These are phyloP conservation scores for Tritrichomonas musculus DNA, from an alignment of 208 protist genomes.

Conservation along the genomic window DNA sequence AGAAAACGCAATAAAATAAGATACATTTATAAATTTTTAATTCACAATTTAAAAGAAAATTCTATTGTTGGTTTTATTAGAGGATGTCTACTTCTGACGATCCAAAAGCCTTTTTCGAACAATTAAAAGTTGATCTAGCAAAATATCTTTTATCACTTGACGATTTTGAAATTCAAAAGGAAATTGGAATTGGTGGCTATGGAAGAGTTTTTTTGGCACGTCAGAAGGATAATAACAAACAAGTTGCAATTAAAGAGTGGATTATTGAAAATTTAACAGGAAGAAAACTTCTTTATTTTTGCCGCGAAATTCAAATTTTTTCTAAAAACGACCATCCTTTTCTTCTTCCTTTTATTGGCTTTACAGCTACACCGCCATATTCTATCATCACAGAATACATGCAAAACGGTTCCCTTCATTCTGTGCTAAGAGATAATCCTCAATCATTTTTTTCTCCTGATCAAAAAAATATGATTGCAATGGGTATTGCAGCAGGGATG, in stretches of 20 bases:
- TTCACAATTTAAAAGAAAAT: too few relatives aligned
- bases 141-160: conserved; percentile 38
- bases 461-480: neutral
- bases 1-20: too few relatives aligned
- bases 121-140: too few relatives aligned
- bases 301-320: neutral
- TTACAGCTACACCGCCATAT: neutral
- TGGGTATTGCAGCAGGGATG: neutral
- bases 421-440: neutral
- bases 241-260: conserved; percentile 85
- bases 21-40: too few relatives aligned
- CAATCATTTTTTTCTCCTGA: neutral
- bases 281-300: neutral
- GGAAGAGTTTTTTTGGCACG: conserved; percentile 93
- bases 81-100: too few relatives aligned
- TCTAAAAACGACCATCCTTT: conserved; percentile 3
- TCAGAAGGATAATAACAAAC: conserved; percentile 86
- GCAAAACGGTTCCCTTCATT: neutral
- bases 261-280: neutral
- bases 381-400: conserved; percentile 14
- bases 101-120: too few relatives aligned
- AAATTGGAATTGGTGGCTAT: conserved; percentile 79
- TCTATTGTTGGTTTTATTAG: too few relatives aligned
- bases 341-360: neutral
- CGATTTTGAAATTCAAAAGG: conserved; percentile 65